Evolutionary conservation across 768 basidiomycete species (phyloP).

Genomic region (Naganishia antarctica): DNA sequence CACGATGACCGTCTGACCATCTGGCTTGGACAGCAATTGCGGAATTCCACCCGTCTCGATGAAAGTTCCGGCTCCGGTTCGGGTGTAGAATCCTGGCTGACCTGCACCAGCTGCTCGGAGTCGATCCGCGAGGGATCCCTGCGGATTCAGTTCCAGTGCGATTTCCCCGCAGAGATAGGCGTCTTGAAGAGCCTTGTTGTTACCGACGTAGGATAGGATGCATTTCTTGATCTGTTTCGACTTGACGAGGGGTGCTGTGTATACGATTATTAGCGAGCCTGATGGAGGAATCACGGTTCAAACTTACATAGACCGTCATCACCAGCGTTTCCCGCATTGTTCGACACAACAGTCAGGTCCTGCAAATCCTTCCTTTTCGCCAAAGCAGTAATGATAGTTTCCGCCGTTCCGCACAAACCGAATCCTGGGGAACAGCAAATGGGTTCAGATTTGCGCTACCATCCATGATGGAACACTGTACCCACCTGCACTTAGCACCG

Average conservation of each 20-base stretch:
- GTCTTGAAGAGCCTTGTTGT: slow-evolving; percentile 42
- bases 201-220: slow-evolving; percentile 42
- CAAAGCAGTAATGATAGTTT: slow-evolving; percentile 43
- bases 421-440: slow-evolving; percentile 30
- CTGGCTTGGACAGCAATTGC: slow-evolving; percentile 30
- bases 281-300: background rate
- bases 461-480: too few species aligned
- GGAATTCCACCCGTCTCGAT: slow-evolving; percentile 46
- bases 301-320: slow-evolving; percentile 38
- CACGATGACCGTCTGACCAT: slow-evolving; percentile 32
- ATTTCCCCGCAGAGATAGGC: slow-evolving; percentile 41
- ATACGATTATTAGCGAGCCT: background rate
- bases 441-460: too few species aligned
- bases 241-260: slow-evolving; percentile 37
- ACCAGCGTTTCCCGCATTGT: slow-evolving; percentile 44
- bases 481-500: slow-evolving; percentile 39
- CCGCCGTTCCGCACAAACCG: slow-evolving; percentile 45
- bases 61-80: slow-evolving; percentile 42
- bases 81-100: slow-evolving; percentile 44
- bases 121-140: slow-evolving; percentile 45
- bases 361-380: slow-evolving; percentile 31
- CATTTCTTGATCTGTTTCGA: slow-evolving; percentile 38
- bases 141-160: slow-evolving; percentile 41
- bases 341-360: slow-evolving; percentile 43
- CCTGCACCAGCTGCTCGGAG: slow-evolving; percentile 41